Evolutionary conservation across 2,329 filamentous ascomycete species (phyloP).

Genomic region (Claviceps sp.): DNA sequence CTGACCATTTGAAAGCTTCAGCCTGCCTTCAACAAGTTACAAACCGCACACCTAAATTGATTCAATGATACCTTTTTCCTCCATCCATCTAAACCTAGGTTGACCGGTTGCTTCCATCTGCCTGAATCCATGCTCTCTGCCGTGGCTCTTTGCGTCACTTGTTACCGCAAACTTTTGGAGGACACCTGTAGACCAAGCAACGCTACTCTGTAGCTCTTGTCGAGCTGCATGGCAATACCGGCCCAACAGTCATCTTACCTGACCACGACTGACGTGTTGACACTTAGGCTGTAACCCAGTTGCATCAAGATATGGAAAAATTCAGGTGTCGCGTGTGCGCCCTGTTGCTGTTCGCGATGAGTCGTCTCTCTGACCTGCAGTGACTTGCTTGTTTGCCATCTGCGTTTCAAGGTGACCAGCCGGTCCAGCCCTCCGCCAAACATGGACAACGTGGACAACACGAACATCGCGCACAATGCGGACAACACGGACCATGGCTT

Average conservation of each 20-base stretch:
- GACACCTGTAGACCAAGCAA: not conserved
- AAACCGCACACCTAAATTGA: no score
- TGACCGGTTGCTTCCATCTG: not conserved
- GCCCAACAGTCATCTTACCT: not conserved
- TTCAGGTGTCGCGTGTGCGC: not conserved
- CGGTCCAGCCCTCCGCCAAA: not conserved
- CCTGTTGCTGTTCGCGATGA: not conserved
- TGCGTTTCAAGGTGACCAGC: not conserved
- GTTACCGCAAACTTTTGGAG: not conserved
- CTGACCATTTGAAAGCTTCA: no score
- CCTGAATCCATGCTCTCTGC: not conserved
- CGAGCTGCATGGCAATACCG: not conserved
- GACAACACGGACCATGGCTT: not conserved
- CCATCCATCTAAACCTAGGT: not conserved
- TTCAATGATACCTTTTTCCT: no score
- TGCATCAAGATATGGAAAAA: not conserved
- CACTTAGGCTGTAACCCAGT: conserved; percentile 3
- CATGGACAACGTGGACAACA: conserved; percentile 1
- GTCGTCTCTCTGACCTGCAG: not conserved
- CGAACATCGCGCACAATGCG: not conserved
- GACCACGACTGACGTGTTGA: not conserved
- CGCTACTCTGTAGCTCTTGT: no score
- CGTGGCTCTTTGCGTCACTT: not conserved
- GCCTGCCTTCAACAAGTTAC: no score
- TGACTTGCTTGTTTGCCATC: conserved; percentile 3